Conservation (phyloP, 768 basidiomycete genomes). For the Podaxis sp. region DNA sequence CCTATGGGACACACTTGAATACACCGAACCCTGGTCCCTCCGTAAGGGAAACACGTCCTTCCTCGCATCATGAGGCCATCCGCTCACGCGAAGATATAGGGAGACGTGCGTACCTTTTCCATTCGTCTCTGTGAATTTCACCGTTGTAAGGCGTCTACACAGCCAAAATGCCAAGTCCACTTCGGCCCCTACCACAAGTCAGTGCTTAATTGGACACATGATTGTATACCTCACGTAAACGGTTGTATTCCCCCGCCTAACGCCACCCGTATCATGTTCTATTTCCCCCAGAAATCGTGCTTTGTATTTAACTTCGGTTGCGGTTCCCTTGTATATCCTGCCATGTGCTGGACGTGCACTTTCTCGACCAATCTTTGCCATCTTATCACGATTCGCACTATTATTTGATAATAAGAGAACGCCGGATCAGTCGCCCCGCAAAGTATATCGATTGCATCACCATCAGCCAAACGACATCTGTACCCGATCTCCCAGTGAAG, state of each 20-base stretch:
- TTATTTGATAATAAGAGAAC: too few relatives aligned
- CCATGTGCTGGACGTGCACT: too few relatives aligned
- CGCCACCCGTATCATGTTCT: neutral
- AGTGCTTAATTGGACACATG: neutral
- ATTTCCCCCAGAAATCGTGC: neutral
- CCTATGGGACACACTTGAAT: neutral
- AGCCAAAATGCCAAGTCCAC: neutral
- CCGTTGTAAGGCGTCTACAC: neutral
- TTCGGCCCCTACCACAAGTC: neutral
- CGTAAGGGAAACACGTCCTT: neutral
- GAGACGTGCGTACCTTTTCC: neutral
- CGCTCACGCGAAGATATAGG: neutral
- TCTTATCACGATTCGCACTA: too few relatives aligned
- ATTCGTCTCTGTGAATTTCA: neutral
- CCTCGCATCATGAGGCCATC: neutral
- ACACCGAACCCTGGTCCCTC: neutral
- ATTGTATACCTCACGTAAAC: neutral
- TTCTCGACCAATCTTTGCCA: too few relatives aligned
- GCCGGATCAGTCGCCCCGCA: too few relatives aligned
- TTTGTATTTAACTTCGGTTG: neutral
- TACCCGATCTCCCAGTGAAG: too few relatives aligned
- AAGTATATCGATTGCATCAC: too few relatives aligned
- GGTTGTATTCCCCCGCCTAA: neutral
- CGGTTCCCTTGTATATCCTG: too few relatives aligned
- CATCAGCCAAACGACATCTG: too few relatives aligned